Percentiles rank a stretch among this genome's conserved stretches.
Conservation (phyloP, 441 rosid species). For the Erodium chrysanthum region DNA sequence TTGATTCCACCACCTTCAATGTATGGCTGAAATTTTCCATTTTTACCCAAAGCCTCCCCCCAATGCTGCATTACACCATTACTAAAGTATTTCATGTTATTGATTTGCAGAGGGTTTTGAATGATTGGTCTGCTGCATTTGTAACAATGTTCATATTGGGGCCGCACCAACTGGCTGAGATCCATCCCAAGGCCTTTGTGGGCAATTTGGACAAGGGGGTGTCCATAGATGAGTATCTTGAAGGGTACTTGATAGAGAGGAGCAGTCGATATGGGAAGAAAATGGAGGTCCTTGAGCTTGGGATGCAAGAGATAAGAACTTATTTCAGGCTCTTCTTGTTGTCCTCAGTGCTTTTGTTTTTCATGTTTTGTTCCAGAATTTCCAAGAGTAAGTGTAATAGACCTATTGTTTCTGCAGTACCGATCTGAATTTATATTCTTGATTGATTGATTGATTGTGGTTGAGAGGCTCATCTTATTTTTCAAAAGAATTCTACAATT, state of each 20-base stretch:
- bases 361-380: slow-evolving; percentile 94
- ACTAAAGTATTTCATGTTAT: no score
- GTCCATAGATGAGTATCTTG: slow-evolving; percentile 86
- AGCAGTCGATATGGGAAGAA: slow-evolving; percentile 77
- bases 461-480: no score
- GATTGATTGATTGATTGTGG: no score
- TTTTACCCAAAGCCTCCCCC: not conserved
- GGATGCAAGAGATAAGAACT: slow-evolving; percentile 93
- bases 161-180: slow-evolving; percentile 35
- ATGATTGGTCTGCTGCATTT: slow-evolving; percentile 87
- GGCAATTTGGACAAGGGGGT: slow-evolving; percentile 48
- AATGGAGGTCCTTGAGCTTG: slow-evolving; percentile 79
- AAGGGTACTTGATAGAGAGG: slow-evolving; percentile 84
- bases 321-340: slow-evolving; percentile 91
- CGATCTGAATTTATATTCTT: no score
- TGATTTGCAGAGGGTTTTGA: slow-evolving; percentile 67
- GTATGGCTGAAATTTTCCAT: slow-evolving; percentile 29
- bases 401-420: slow-evolving; percentile 41
- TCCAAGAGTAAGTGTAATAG: slow-evolving; percentile 64
- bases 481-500: not conserved
- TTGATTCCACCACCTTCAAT: slow-evolving; percentile 58
- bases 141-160: slow-evolving; percentile 64
- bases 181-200: slow-evolving; percentile 30
- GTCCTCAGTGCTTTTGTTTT: slow-evolving; percentile 67
- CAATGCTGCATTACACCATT: not conserved